These are phyloP conservation scores for Ogataea zsoltii DNA, from an alignment of 805 yeast genomes.

Conservation along the genomic window DNA sequence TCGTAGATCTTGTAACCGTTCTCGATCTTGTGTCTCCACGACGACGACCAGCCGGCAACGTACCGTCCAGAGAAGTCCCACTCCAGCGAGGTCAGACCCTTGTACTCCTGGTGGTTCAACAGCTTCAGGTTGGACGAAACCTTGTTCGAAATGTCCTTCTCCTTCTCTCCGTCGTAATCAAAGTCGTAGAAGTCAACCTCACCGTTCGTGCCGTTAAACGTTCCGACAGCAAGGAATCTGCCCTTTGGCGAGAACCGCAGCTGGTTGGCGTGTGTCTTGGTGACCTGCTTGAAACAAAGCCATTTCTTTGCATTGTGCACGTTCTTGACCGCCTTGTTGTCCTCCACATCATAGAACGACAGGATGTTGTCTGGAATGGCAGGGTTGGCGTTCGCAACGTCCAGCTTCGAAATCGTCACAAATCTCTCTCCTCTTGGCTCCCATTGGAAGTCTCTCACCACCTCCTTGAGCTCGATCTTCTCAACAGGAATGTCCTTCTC, in stretches of 20 bases:
- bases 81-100: slow-evolving; percentile 76
- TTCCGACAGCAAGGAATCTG: slow-evolving; percentile 66
- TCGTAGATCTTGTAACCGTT: slow-evolving; percentile 90
- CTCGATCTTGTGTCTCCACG: slow-evolving; percentile 80
- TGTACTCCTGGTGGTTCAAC: slow-evolving; percentile 62
- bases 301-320: slow-evolving; percentile 31
- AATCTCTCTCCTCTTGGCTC: slow-evolving; percentile 92
- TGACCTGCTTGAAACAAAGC: slow-evolving; percentile 55
- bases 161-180: slow-evolving; percentile 70
- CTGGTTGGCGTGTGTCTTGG: slow-evolving; percentile 67
- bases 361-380: slow-evolving; percentile 64
- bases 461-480: slow-evolving; percentile 88
- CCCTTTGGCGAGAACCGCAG: slow-evolving; percentile 92
- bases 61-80: slow-evolving; percentile 98
- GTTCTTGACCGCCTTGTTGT: slow-evolving; percentile 41
- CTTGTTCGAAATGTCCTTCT: slow-evolving; percentile 44
- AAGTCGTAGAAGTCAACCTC: slow-evolving; percentile 84
- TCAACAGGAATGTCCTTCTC: slow-evolving; percentile 95
- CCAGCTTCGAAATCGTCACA: slow-evolving; percentile 68
- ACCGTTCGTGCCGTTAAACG: slow-evolving; percentile 44
- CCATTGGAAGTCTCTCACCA: slow-evolving; percentile 89
- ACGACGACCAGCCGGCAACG: slow-evolving; percentile 83
- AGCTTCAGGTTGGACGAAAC: slow-evolving; percentile 59
- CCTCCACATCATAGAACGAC: slow-evolving; percentile 83
- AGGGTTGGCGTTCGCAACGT: slow-evolving; percentile 53